Evolutionary conservation across 2,329 filamentous ascomycete genomes (phyloP), one percentile per base, ranked within the genome.

Genomic region (Aspergillus caelatus): DNA sequence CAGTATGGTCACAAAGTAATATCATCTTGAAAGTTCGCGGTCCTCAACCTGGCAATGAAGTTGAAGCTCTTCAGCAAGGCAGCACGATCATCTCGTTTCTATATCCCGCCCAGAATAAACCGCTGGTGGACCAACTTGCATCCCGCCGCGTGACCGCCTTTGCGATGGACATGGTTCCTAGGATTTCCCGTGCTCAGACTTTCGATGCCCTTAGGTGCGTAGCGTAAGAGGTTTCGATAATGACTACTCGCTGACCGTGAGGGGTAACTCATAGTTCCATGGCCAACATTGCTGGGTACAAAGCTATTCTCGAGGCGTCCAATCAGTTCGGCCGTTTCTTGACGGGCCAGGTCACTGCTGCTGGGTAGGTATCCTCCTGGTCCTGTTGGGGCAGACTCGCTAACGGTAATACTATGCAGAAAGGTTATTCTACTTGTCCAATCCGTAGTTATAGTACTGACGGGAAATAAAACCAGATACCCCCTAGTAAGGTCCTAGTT

Each of bases 211-310:
- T 96, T 61, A 86, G 75, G 75, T 76, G 60, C 41, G 68, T 67
- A 30, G n/a, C 10, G 12, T 46, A 26, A 19, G 39, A 12, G 16
- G 4, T 26, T 21, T 28, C 32, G 11, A 36, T 48, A 12, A 57
- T 16, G 9, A 43, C 36, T 4, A 12, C 14, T 46, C 30, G n/a
- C 28, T 55, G 23, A 45, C 55, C 11, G 36, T 21, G 16, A 8
- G 30, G 19, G n/a, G 28, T 36, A n/a, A 7, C 14, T 2, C 43
- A 50, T 58, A 93, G 92, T 76, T 95, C 91, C 11, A 96, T 96
- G 93, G 93, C 93, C 64, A 96, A 96, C 71, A 96, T 96, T 79
- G 92, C 93, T 26, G 93, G 93, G 0, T 97, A 97, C 80, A 96
- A 96, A 78, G 93, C 93, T 46, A 92, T 96, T 1, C 82, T 96